These are phyloP conservation scores for Pichia membranifaciens DNA, from an alignment of 805 yeast genomes.

Conservation along the genomic window DNA sequence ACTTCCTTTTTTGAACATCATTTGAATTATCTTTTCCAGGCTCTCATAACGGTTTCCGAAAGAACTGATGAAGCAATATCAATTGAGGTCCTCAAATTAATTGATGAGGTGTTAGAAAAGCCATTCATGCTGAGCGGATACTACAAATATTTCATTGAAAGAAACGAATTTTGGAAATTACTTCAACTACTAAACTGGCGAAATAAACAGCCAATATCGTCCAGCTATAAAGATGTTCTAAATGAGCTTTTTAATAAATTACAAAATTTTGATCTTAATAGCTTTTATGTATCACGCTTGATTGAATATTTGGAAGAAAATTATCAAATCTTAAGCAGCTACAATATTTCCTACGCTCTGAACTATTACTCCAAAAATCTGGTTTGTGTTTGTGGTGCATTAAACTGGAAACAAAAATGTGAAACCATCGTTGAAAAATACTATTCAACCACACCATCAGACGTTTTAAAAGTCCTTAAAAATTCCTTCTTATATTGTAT, in stretches of 20 bases:
- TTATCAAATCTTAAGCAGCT: conserved; percentile 14
- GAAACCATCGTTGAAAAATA: conserved; percentile 38
- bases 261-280: conserved; percentile 12
- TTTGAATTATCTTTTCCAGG: conserved; percentile 13
- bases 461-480: conserved; percentile 18
- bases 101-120: conserved; percentile 13
- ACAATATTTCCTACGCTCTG: conserved; percentile 34
- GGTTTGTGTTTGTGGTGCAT: conserved; percentile 47
- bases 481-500: conserved; percentile 16
- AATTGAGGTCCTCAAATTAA: conserved; percentile 16
- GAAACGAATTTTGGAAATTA: conserved; percentile 14
- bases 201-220: not conserved
- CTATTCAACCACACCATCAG: conserved; percentile 29
- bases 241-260: conserved; percentile 19
- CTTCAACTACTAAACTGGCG: conserved; percentile 7
- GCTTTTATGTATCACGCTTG: conserved; percentile 10
- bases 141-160: conserved; percentile 12
- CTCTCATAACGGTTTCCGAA: conserved; percentile 13
- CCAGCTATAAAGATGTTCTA: conserved; percentile 5
- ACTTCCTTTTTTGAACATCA: conserved; percentile 17
- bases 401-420: conserved; percentile 47
- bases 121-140: conserved; percentile 11
- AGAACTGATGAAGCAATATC: conserved; percentile 9
- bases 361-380: conserved; percentile 42
- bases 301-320: conserved; percentile 19